Conservation (phyloP, 1,139 yeast genomes). For the Candida mesenterica region DNA sequence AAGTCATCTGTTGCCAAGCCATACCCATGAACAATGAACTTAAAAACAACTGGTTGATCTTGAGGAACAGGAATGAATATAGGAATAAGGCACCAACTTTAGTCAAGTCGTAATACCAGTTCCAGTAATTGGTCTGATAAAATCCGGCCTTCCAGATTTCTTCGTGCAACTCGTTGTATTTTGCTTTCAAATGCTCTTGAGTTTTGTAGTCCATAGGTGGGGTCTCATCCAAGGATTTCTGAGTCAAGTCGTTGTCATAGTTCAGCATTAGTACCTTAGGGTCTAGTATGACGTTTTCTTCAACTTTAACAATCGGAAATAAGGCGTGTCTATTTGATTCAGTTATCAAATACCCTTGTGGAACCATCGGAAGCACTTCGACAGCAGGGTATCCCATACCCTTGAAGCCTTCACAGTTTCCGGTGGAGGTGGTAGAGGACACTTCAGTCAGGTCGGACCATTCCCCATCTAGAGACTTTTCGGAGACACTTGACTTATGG, state of each 20-base stretch:
- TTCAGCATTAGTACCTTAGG: constrained; percentile 54
- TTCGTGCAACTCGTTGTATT: constrained; percentile 63
- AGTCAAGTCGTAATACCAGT: constrained; percentile 62
- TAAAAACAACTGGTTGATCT: constrained; percentile 41
- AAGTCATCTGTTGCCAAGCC: constrained; percentile 89
- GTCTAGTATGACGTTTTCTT: constrained; percentile 43
- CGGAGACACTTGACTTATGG: constrained; percentile 14
- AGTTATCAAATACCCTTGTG: constrained; percentile 45
- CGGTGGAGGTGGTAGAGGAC: not conserved
- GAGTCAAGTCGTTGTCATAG: constrained; percentile 56
- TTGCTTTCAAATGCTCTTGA: constrained; percentile 53
- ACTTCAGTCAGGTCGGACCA: constrained; percentile 3
- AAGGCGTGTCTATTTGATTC: constrained; percentile 33
- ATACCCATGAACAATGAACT: constrained; percentile 71
- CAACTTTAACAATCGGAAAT: constrained; percentile 32
- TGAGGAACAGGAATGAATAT: constrained; percentile 50
- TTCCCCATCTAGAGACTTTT: constrained; percentile 7
- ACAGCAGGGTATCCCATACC: constrained; percentile 40
- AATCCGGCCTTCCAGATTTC: constrained; percentile 54
- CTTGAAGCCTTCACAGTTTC: constrained; percentile 12
- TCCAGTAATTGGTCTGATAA: constrained; percentile 72
- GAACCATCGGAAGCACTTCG: constrained; percentile 47
- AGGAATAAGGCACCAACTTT: constrained; percentile 57
- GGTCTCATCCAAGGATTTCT: constrained; percentile 49
- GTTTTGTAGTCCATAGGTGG: constrained; percentile 71